Base-by-base conservation (phyloP, 2,329 filamentous ascomycete species). In the Ceratocystis ficicola region DNA sequence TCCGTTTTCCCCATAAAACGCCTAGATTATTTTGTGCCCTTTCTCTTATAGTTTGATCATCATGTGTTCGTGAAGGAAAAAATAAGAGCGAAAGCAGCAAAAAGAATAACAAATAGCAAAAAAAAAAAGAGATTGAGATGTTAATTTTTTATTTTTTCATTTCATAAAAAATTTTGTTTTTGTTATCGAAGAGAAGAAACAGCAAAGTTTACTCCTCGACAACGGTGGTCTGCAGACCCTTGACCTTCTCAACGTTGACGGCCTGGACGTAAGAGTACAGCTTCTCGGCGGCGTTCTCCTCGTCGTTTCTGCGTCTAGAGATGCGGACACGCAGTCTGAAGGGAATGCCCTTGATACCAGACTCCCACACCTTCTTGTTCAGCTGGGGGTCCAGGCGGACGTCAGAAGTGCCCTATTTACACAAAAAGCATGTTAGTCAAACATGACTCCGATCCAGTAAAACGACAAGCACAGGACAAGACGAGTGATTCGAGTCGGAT, bases 351-450 rank as follows among this genome's bases (percentile, higher is more conserved):
- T 97, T 99, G 84, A 99, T 87, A 80, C 94, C 94, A 77, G 88
- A 84, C 83, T 99, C 94, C 94, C 94, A 99, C 79, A 99, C 93
- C 86, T 99, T 97, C 90, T 99, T 99, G 89, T 99, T 99, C 76
- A 99, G 83, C 83, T 94, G 89, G 76, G 94, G 94, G 86, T 99
- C 94, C 77, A 99, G 82, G 75, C 94, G 94, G 81, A 99, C 94
- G 78, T 99, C 94, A 76, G 84, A 81, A 81, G 94, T 99, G 77
- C 93, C 93, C 94, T 99, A 73, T 68, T 25, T 15, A 25, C 44
- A 64, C 36, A 55, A 15, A 44, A 52, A 22, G 12, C 52, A 65
- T 65, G 67, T 64, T 64, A 63, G 69, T 69, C 48, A 41, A 44
- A 65, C 41, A 48, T 65, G 52, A 61, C 25, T 44, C 46, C 6